Base-by-base conservation (phyloP, 495 filamentous ascomycete species). In the Polyplosphaeria fusca region DNA sequence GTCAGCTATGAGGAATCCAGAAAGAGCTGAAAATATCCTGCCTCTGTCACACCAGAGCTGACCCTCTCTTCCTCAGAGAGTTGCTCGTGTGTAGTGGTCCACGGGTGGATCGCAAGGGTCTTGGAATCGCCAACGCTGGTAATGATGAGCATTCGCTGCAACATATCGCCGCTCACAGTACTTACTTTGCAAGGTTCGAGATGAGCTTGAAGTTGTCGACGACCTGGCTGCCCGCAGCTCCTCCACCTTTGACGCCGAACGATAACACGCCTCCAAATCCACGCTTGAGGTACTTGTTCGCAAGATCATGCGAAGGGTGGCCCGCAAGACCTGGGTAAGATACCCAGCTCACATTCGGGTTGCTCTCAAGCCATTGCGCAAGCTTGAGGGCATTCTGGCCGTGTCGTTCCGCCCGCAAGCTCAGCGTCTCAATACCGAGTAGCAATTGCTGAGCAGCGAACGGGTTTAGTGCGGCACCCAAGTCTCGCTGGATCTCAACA, bases 41-140 rank as follows among this genome's bases (percentile, higher is more conserved):
- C 78, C 70, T 91, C 89, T 2, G 88, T 91, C 4, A 92, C 89
- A 52, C 93, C 93, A 13, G 87, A 91, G 65, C 79, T 83, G 19
- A 79, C 66, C 70, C 83, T 86, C 78, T 98, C 93, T 69, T 90
- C 79, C 12, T 94, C 88, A 14, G 76, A 81, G 27, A 97, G 79
- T 73, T 97, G 93, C 76, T 96, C 89, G 71, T 98, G 93, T 9
- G 93, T 98, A 16, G 93, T 97, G 4, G 85, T 87, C 89, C 89
- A 93, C 2, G 93, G 93, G 72, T 98, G 94, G 58, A 98, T 96
- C 16, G 92, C 92, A 45, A 98, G 78, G 18, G 93, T 98, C 79
- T 86, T 88, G 38, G 81, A 82, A 66, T 86, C 83, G 24, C 83
- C 83, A 35, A 86, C 82, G 70, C 81, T 84, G 45, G 30, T 57